A percentile compares a stretch with the other conserved stretches of the same genome.
Evolutionary conservation across 148 eudicot species (phyloP).

Genomic region (Selenicereus undatus): DNA sequence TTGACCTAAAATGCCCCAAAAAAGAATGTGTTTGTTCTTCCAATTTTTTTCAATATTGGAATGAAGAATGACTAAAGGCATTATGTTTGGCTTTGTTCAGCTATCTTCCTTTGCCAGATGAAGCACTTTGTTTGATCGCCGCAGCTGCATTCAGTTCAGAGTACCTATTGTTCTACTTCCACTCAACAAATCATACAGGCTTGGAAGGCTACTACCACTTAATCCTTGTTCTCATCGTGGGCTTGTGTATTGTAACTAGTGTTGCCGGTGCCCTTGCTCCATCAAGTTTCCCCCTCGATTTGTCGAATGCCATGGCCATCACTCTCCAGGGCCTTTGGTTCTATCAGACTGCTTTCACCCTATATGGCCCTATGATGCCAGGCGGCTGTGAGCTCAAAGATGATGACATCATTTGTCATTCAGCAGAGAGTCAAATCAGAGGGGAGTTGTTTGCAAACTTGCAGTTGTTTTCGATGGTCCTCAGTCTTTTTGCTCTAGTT

Average conservation of each 20-base stretch:
- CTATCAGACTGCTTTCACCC: slow-evolving; percentile 86
- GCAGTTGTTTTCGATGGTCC: slow-evolving; percentile 60
- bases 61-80: slow-evolving; percentile 5
- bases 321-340: slow-evolving; percentile 96
- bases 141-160: slow-evolving; percentile 86
- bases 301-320: slow-evolving; percentile 61
- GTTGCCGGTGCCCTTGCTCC: slow-evolving; percentile 67
- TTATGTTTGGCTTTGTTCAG: slow-evolving; percentile 37
- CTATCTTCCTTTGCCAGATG: slow-evolving; percentile 71
- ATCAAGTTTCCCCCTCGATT: slow-evolving; percentile 69
- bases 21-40: not conserved
- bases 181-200: slow-evolving; percentile 84
- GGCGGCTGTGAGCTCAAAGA: slow-evolving; percentile 57
- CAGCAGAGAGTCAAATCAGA: slow-evolving; percentile 38
- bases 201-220: slow-evolving; percentile 93
- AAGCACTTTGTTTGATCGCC: slow-evolving; percentile 66
- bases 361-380: slow-evolving; percentile 93
- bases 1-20: not conserved
- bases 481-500: slow-evolving; percentile 41
- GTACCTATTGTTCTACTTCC: slow-evolving; percentile 79
- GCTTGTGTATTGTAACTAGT: slow-evolving; percentile 52
- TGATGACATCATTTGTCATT: slow-evolving; percentile 46
- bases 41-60: not conserved
- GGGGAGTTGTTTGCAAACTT: slow-evolving; percentile 82
- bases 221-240: slow-evolving; percentile 71